Evolutionary conservation across 2,329 filamentous ascomycete genomes (phyloP).

Genomic region (Aschersonia sp.): DNA sequence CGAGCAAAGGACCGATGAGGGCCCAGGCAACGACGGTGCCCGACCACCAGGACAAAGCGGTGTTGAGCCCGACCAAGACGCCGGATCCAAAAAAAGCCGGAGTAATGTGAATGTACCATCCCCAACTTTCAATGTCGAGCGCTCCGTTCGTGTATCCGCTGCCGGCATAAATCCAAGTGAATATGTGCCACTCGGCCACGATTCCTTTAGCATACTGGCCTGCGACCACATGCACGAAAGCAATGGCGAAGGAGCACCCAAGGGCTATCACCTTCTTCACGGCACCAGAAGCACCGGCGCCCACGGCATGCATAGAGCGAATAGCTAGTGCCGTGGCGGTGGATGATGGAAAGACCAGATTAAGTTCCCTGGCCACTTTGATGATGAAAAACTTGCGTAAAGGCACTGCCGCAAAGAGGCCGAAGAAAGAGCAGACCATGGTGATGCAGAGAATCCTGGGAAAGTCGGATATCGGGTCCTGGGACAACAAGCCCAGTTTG

Average conservation of each 20-base stretch:
- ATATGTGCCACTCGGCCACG: constrained; percentile 43
- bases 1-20: constrained; percentile 31
- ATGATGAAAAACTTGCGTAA: constrained; percentile 56
- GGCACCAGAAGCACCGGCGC: constrained; percentile 34
- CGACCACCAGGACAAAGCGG: constrained; percentile 40
- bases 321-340: constrained; percentile 49
- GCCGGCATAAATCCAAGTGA: constrained; percentile 38
- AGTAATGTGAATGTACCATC: constrained; percentile 44
- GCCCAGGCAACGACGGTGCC: constrained; percentile 41
- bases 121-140: constrained; percentile 43
- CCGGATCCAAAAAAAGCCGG: constrained; percentile 45
- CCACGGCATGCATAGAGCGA: constrained; percentile 45
- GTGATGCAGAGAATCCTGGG: constrained; percentile 44
- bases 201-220: constrained; percentile 46
- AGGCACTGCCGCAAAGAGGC: constrained; percentile 47
- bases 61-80: constrained; percentile 37
- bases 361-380: constrained; percentile 45
- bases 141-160: constrained; percentile 33
- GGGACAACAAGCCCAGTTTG: constrained; percentile 33
- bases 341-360: constrained; percentile 43
- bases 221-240: constrained; percentile 37
- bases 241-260: constrained; percentile 31
- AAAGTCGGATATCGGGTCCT: constrained; percentile 38
- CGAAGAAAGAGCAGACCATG: constrained; percentile 48
- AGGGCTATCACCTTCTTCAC: constrained; percentile 43